Evolutionary conservation across 306 rosid genomes (phyloP).

Genomic region (Luffa aegyptiaca): DNA sequence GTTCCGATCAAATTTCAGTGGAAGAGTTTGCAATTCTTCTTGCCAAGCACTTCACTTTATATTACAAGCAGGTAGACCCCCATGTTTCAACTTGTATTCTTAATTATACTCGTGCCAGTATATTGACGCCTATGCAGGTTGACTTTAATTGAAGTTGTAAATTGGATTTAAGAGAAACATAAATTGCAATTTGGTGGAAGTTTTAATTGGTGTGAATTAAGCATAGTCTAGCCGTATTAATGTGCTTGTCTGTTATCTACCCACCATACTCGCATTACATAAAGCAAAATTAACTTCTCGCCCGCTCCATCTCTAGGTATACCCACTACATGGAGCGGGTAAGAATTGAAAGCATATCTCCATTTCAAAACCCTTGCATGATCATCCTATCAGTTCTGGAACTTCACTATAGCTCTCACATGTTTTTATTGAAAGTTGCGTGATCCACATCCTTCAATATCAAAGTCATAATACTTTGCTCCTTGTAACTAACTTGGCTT

Average conservation of each 20-base stretch:
- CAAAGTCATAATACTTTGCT: not conserved
- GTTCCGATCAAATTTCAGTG: constrained; percentile 48
- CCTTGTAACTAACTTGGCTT: not conserved
- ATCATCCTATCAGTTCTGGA: not conserved
- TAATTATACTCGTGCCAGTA: not conserved
- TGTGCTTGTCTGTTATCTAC: not conserved
- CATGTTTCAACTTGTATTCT: not conserved
- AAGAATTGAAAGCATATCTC: not conserved
- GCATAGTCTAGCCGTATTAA: not conserved
- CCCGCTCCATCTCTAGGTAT: not conserved
- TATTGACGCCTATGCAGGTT: not conserved
- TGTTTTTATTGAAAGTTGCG: not conserved
- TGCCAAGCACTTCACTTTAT: constrained; percentile 73
- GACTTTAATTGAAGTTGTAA: not conserved
- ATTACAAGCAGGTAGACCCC: constrained; percentile 55
- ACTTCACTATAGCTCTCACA: not conserved
- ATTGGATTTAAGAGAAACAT: not conserved
- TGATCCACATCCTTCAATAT: not conserved
- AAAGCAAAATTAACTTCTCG: not conserved
- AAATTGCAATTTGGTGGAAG: not conserved
- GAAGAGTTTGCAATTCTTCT: constrained; percentile 82
- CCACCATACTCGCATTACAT: not conserved
- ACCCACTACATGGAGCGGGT: not conserved
- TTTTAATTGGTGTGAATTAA: not conserved
- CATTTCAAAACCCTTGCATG: not conserved